These are phyloP conservation scores for Cicer pinnatifidum DNA, from an alignment of 306 rosid species.

Conservation along the genomic window DNA sequence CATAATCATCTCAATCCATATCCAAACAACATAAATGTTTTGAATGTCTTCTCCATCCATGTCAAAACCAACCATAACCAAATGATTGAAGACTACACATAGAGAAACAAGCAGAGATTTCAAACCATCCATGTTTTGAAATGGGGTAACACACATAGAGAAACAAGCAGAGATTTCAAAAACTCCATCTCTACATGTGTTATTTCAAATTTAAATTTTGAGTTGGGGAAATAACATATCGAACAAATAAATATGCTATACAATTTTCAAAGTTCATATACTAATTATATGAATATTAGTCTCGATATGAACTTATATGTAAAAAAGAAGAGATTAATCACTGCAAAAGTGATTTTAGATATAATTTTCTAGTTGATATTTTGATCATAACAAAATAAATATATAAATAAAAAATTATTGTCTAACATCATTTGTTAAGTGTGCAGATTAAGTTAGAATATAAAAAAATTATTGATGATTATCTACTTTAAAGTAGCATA, in stretches of 20 bases:
- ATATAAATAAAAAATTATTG: no score
- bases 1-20: background rate
- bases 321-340: no score
- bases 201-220: constrained; percentile 2
- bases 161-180: background rate
- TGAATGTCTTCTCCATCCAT: background rate
- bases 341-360: no score
- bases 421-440: no score
- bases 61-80: background rate
- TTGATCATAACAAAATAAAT: no score
- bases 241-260: background rate
- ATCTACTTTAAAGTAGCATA: no score
- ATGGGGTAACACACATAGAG: background rate
- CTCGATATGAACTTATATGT: no score
- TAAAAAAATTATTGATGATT: no score
- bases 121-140: background rate
- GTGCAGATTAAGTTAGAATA: no score
- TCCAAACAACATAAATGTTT: background rate
- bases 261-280: constrained; percentile 12
- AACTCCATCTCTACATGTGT: background rate
- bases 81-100: background rate
- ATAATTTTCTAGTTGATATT: no score
- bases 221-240: background rate
- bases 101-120: background rate
- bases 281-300: background rate